phyloP scores from a whole-genome alignment of 2,329 filamentous ascomycete genomes.

The Phaeoacremonium minimum region DNA sequence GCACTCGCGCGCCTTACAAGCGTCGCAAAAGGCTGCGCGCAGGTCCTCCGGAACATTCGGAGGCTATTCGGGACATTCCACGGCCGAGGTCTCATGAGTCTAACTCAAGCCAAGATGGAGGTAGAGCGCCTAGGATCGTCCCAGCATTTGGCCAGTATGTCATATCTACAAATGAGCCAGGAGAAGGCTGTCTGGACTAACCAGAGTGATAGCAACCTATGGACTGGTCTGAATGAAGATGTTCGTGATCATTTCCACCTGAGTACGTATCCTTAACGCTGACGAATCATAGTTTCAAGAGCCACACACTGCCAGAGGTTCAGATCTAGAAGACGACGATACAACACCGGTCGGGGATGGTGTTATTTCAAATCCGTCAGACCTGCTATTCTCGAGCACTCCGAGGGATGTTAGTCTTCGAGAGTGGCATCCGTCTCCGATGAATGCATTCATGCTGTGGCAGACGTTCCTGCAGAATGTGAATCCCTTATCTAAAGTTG shows the following conservation, averaged over 20 bases:
- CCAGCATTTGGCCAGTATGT: slow-evolving; percentile 11
- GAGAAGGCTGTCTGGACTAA: too few relatives aligned
- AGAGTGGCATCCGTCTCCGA: slow-evolving; percentile 27
- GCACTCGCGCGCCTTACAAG: slow-evolving; percentile 30
- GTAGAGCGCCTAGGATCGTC: too few relatives aligned
- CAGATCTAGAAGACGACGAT: slow-evolving; percentile 8
- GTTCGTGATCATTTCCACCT: slow-evolving; percentile 4
- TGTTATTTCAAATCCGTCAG: slow-evolving; percentile 40
- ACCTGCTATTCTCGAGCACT: slow-evolving; percentile 10
- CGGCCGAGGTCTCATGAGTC: too few relatives aligned
- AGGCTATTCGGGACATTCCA: too few relatives aligned
- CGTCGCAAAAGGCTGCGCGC: slow-evolving; percentile 39
- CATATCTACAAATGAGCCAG: too few relatives aligned
- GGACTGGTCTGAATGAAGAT: slow-evolving; percentile 15
- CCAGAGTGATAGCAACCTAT: slow-evolving; percentile 10
- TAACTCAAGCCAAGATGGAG: too few relatives aligned
- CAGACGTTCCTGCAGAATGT: slow-evolving; percentile 45
- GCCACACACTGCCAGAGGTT: slow-evolving; percentile 9
- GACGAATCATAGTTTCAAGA: slow-evolving; percentile 11
- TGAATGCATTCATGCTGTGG: slow-evolving; percentile 33
- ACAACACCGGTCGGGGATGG: slow-evolving; percentile 32
- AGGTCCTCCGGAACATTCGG: background rate
- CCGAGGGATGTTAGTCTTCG: slow-evolving; percentile 6
- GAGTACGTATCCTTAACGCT: background rate
- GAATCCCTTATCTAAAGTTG: slow-evolving; percentile 46